Conservation (phyloP, 2,329 filamentous ascomycete species). For the Fusarium tjaetaba region DNA sequence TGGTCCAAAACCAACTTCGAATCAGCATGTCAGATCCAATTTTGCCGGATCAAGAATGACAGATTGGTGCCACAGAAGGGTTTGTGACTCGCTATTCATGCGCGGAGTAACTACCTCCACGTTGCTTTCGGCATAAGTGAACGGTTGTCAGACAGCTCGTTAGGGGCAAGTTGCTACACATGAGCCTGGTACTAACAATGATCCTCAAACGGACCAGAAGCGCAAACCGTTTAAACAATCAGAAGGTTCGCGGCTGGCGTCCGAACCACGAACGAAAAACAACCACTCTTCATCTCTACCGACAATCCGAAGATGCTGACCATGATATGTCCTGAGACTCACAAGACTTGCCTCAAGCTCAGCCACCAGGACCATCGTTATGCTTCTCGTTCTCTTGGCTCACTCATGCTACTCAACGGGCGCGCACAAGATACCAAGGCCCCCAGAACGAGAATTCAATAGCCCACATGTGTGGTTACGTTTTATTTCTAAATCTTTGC, state of each 20-base stretch:
- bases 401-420: constrained; percentile 17
- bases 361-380: constrained; percentile 11
- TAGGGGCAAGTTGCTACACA: constrained; percentile 31
- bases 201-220: constrained; percentile 11
- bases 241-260: not conserved
- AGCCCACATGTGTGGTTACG: constrained; percentile 45
- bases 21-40: constrained; percentile 13
- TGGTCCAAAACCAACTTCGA: not conserved
- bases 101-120: constrained; percentile 27
- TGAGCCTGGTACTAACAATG: not conserved
- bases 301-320: constrained; percentile 5
- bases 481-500: constrained; percentile 42
- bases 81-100: constrained; percentile 28
- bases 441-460: not conserved
- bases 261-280: constrained; percentile 7
- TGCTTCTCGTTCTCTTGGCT: constrained; percentile 11
- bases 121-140: constrained; percentile 36
- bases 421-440: constrained; percentile 17
- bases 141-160: constrained; percentile 32
- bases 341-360: not conserved
- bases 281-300: not conserved
- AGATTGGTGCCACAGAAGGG: constrained; percentile 26
- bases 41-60: constrained; percentile 7
- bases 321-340: constrained; percentile 26
- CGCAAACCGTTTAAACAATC: constrained; percentile 8